Percentiles rank a stretch among this genome's conserved stretches.
phyloP scores from a whole-genome alignment of 1,139 yeast species.

The Debaryomyces sp. region DNA sequence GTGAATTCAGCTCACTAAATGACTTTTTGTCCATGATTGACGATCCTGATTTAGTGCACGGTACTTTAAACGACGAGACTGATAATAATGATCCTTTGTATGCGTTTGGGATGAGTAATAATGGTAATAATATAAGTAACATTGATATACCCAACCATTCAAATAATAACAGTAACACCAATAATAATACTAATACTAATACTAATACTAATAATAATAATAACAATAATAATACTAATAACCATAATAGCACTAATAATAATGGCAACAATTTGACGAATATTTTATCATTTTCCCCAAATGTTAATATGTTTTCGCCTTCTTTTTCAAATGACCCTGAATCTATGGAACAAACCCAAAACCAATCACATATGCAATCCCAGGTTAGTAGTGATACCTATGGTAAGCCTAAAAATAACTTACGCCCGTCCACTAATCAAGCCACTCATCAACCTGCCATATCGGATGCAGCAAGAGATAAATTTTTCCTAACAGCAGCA shows the following conservation, averaged over 20 bases:
- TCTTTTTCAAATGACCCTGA: conserved; percentile 20
- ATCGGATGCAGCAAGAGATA: conserved; percentile 85
- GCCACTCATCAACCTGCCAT: conserved; percentile 48
- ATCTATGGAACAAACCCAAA: conserved; percentile 12
- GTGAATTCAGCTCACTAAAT: conserved; percentile 87
- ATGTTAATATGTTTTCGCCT: conserved; percentile 23
- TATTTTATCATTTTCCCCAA: conserved; percentile 35
- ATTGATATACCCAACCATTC: conserved; percentile 7
- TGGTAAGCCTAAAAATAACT: not conserved
- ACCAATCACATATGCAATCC: conserved; percentile 9
- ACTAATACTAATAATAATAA: conserved; percentile 7
- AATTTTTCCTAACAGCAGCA: conserved; percentile 94
- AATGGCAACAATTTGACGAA: conserved; percentile 20
- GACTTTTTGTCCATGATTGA: conserved; percentile 91
- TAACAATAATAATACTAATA: conserved; percentile 10
- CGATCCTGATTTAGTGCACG: conserved; percentile 68
- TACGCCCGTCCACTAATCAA: not conserved
- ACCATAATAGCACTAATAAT: conserved; percentile 10
- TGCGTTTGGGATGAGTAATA: conserved; percentile 22
- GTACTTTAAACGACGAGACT: conserved; percentile 45
- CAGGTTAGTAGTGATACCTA: not conserved
- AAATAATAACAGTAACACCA: conserved; percentile 11
- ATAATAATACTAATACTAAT: not conserved
- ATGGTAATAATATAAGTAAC: conserved; percentile 10
- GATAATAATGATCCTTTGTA: conserved; percentile 28